phyloP scores from a whole-genome alignment of 2,329 filamentous ascomycete species.

The Pestalotiopsis sp. region DNA sequence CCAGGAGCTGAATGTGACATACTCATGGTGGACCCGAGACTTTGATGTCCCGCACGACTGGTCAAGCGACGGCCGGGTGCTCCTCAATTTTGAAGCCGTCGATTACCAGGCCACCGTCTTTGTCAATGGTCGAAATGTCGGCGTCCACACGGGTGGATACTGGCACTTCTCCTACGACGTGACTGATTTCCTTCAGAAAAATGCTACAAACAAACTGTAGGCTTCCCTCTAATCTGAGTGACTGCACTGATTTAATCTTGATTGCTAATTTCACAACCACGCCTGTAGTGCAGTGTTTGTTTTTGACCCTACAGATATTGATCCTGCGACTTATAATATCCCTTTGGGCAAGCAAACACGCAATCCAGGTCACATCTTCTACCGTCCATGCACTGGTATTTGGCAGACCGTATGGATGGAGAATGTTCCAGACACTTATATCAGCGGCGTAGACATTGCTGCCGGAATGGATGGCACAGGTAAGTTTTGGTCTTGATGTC shows the following conservation, averaged over 20 bases:
- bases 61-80: slow-evolving; percentile 39
- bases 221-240: slow-evolving; percentile 16
- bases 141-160: slow-evolving; percentile 63
- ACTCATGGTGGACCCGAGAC: slow-evolving; percentile 54
- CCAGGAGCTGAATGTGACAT: slow-evolving; percentile 41
- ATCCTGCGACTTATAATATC: slow-evolving; percentile 48
- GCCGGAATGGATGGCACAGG: slow-evolving; percentile 59
- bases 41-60: slow-evolving; percentile 54
- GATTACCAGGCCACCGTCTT: slow-evolving; percentile 62
- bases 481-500: slow-evolving; percentile 28
- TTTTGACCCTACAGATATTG: slow-evolving; percentile 65
- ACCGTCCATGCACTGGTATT: slow-evolving; percentile 73
- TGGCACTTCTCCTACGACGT: slow-evolving; percentile 64
- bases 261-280: neutral
- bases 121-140: slow-evolving; percentile 56
- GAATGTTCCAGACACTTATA: slow-evolving; percentile 58
- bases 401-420: slow-evolving; percentile 78
- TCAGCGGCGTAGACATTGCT: slow-evolving; percentile 61
- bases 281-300: slow-evolving; percentile 61
- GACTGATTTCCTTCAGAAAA: slow-evolving; percentile 45
- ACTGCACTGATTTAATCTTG: neutral
- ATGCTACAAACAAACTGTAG: slow-evolving; percentile 58
- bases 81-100: slow-evolving; percentile 62
- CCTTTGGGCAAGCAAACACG: slow-evolving; percentile 69
- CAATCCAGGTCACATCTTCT: slow-evolving; percentile 66